These are phyloP conservation scores for Hypoxylon trugodes DNA, from an alignment of 495 filamentous ascomycete species.

Conservation along the genomic window DNA sequence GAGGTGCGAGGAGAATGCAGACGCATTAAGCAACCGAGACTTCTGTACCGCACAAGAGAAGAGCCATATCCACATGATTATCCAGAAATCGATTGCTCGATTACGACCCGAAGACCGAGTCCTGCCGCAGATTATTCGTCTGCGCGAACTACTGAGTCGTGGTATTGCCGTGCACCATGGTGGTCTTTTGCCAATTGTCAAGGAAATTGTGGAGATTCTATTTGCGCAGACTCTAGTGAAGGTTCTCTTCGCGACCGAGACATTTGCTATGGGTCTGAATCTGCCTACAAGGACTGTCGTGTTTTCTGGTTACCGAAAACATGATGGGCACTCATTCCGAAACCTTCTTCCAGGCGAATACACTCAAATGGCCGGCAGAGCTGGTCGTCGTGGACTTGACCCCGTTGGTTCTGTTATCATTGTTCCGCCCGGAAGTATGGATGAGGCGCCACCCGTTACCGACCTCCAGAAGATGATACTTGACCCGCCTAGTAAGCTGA, in stretches of 20 bases:
- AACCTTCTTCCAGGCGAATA: constrained; percentile 95
- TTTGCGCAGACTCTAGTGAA: constrained; percentile 96
- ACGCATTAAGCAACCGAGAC: constrained; percentile 92
- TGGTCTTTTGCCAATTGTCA: constrained; percentile 93
- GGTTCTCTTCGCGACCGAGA: constrained; percentile 96
- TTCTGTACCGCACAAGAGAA: constrained; percentile 92
- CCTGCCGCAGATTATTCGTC: constrained; percentile 87
- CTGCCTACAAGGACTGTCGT: constrained; percentile 95
- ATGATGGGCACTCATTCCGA: constrained; percentile 89
- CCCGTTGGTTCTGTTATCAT: constrained; percentile 93
- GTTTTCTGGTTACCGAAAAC: constrained; percentile 96
- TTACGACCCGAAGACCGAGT: constrained; percentile 89
- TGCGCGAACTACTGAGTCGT: constrained; percentile 84
- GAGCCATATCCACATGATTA: constrained; percentile 95
- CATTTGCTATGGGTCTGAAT: constrained; percentile 98
- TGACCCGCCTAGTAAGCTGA: constrained; percentile 91
- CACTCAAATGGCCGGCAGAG: constrained; percentile 97
- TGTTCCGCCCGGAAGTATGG: constrained; percentile 75
- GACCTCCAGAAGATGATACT: constrained; percentile 92
- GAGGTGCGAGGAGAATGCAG: constrained; percentile 94
- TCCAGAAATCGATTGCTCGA: constrained; percentile 93
- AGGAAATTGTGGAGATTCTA: constrained; percentile 96
- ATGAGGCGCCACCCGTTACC: constrained; percentile 87
- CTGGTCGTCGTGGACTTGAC: constrained; percentile 91
- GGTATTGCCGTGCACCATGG: constrained; percentile 98